These are phyloP conservation scores for Daedalea quercina DNA, from an alignment of 768 basidiomycete genomes.

Conservation along the genomic window DNA sequence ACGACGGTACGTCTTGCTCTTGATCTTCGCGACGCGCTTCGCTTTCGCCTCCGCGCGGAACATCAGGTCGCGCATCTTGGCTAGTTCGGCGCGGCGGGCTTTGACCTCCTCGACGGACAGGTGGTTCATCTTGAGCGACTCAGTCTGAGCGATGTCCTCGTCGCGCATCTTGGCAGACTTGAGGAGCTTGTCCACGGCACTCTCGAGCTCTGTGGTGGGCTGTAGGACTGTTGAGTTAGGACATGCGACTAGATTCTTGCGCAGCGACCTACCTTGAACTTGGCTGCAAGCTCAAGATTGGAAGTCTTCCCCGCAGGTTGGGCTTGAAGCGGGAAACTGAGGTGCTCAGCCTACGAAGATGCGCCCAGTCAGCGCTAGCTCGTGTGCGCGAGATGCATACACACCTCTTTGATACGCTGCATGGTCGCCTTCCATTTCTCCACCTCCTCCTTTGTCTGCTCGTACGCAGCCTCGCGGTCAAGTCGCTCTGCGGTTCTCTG, in stretches of 20 bases:
- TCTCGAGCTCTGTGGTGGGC: conserved; percentile 85
- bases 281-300: conserved; percentile 70
- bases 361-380: too few species aligned
- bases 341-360: conserved; percentile 62
- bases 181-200: conserved; percentile 74
- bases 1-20: conserved; percentile 88
- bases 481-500: conserved; percentile 83
- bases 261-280: conserved; percentile 61
- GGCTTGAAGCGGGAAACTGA: conserved; percentile 81
- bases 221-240: conserved; percentile 21
- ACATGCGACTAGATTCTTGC: neutral
- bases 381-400: conserved; percentile 5
- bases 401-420: conserved; percentile 83
- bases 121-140: conserved; percentile 79
- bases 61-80: conserved; percentile 86
- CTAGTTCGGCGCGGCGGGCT: conserved; percentile 72
- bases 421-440: conserved; percentile 92
- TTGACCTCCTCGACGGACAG: conserved; percentile 83
- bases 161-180: conserved; percentile 79
- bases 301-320: conserved; percentile 49
- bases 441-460: conserved; percentile 86
- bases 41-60: conserved; percentile 91
- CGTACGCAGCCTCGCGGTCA: conserved; percentile 91
- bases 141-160: conserved; percentile 68
- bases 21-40: conserved; percentile 88